phyloP scores from a whole-genome alignment of 495 filamentous ascomycete genomes.

The Tuber calosporum region DNA sequence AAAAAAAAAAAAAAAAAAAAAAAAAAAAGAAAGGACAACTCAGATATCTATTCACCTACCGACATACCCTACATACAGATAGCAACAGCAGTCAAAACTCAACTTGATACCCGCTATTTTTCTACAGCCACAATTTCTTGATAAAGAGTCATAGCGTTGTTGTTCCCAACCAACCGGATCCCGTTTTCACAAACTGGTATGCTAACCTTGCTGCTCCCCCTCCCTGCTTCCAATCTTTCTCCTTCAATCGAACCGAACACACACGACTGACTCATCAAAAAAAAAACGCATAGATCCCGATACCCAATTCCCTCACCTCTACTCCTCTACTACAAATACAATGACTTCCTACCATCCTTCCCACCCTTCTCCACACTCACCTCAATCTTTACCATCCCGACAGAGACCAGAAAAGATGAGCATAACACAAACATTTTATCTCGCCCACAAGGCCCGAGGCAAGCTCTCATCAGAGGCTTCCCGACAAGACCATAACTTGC shows the following conservation, averaged over 20 bases:
- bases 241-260: constrained; percentile 30
- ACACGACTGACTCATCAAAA: constrained; percentile 35
- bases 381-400: constrained; percentile 25
- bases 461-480: constrained; percentile 92
- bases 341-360: constrained; percentile 27
- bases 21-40: neutral
- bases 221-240: constrained; percentile 12
- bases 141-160: constrained; percentile 29
- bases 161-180: constrained; percentile 28
- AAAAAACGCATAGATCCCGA: constrained; percentile 15
- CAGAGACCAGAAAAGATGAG: constrained; percentile 64
- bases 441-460: constrained; percentile 87
- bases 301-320: constrained; percentile 10
- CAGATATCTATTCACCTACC: neutral
- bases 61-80: neutral
- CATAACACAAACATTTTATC: constrained; percentile 94
- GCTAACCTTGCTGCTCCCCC: constrained; percentile 32
- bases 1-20: neutral
- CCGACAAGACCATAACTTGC: constrained; percentile 84
- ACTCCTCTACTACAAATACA: constrained; percentile 33
- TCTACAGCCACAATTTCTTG: constrained; percentile 1
- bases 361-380: constrained; percentile 26
- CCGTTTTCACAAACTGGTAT: constrained; percentile 29
- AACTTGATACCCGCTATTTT: constrained; percentile 2
- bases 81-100: neutral